Evolutionary conservation across 495 filamentous ascomycete species (phyloP), one percentile per base, ranked within the genome.

Genomic region (Tetracladium marchalianum): DNA sequence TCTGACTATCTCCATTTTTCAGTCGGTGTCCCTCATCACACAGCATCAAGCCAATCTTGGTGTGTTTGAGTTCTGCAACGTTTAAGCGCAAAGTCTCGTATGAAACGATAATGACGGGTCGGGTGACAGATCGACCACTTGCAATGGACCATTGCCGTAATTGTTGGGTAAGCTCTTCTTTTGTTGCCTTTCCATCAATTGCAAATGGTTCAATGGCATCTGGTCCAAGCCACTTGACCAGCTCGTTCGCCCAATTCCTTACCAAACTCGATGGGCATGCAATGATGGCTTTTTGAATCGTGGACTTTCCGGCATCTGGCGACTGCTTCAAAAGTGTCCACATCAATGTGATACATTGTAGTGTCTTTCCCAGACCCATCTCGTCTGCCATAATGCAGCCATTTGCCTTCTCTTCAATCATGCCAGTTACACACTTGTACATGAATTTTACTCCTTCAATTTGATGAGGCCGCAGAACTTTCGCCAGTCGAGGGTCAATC

Each of bases 331-430:
- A 66, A 2, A 99, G 68, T 10, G 90, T 97, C 92, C 92, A 99
- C 75, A 99, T 89, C 32, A 86, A 69, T 12, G 67, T 74, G 46
- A 77, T 76, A 57, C 71, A 77, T 53, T 75, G 68, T 1, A 94
- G 72, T 11, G 92, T 99, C 67, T 99, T 99, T 38, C 92, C 92
- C 31, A 99, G 65, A 37, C 92, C 92, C 92, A 99, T 99, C 56
- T 95, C 92, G 60, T 99, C 92, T 52, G 92, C 92, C 92, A 99
- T 99, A 61, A 99, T 99, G 61, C 92, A 97, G 0, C 92, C 92
- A 65, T 96, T 86, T 17, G 93, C 93, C 46, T 89, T 92, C 36
- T 81, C 76, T 59, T 99, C 92, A 52, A 97, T 81, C 75, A 97
- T 72, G 5, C 92, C 92, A 18, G 90, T 97, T 15, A 88, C 87